A percentile compares a stretch with the other conserved stretches of the same genome.
Conservation (phyloP, 345 rosid species). For the Camelina hispida region DNA sequence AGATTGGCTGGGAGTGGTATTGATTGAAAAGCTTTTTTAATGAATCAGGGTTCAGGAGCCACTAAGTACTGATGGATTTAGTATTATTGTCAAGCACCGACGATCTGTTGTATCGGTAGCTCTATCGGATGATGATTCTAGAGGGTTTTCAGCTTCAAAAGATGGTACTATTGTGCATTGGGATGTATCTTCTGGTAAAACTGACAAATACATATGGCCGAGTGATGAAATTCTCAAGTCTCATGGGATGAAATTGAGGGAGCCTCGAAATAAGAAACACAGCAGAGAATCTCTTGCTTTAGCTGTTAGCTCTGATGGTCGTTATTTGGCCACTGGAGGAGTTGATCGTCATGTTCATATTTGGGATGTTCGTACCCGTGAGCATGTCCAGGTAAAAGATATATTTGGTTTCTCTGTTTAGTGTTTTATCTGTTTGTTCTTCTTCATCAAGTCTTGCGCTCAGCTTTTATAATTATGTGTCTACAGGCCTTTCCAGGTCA, state of each 20-base stretch:
- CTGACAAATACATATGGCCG: slow-evolving; percentile 79
- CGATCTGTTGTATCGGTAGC: slow-evolving; percentile 80
- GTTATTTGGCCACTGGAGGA: slow-evolving; percentile 94
- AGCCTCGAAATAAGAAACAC: slow-evolving; percentile 70
- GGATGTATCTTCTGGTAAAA: slow-evolving; percentile 80
- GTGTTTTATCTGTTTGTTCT: not conserved
- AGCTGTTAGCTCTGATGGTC: slow-evolving; percentile 91
- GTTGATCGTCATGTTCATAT: slow-evolving; percentile 93
- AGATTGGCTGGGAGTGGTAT: slow-evolving; percentile 22
- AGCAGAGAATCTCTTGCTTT: slow-evolving; percentile 77
- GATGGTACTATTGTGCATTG: slow-evolving; percentile 85
- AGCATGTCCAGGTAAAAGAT: slow-evolving; percentile 77
- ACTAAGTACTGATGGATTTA: slow-evolving; percentile 55
- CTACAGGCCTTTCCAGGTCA: slow-evolving; percentile 96
- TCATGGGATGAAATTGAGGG: slow-evolving; percentile 79
- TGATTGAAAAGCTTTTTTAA: not conserved
- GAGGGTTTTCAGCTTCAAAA: slow-evolving; percentile 91
- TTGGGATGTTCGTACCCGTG: slow-evolving; percentile 88
- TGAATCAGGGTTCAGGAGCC: slow-evolving; percentile 75
- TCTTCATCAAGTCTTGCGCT: slow-evolving; percentile 11
- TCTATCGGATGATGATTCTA: slow-evolving; percentile 82
- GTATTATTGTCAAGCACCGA: slow-evolving; percentile 67
- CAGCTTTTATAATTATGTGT: slow-evolving; percentile 37
- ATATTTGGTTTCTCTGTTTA: not conserved
- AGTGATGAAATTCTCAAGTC: slow-evolving; percentile 64